Percentiles rank a stretch among this genome's conserved stretches.
Conservation (phyloP, 1,284 basidiomycete species). For the Volvariella surrecta region DNA sequence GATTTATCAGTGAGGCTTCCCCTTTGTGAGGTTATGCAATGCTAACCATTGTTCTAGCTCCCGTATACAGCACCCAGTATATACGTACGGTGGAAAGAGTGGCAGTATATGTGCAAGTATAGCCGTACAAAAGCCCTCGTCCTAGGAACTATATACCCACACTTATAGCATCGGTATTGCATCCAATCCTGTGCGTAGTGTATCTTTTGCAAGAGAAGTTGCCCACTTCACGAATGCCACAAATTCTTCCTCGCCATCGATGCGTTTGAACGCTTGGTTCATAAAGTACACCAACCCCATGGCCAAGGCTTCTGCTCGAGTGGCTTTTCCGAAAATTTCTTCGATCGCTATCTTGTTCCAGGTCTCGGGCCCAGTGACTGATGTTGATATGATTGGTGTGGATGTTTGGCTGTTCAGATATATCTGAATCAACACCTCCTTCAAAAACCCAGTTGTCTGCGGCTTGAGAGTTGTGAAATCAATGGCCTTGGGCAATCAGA, state of each 20-base stretch:
- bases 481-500: conserved; percentile 49
- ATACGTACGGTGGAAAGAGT: conserved; percentile 68
- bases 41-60: conserved; percentile 39
- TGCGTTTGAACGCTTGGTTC: conserved; percentile 34
- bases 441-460: conserved; percentile 58
- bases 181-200: conserved; percentile 54
- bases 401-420: conserved; percentile 68
- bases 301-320: conserved; percentile 48
- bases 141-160: neutral
- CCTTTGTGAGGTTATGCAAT: neutral
- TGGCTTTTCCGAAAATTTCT: conserved; percentile 64
- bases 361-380: conserved; percentile 25
- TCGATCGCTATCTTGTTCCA: conserved; percentile 58
- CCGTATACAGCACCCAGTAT: conserved; percentile 59
- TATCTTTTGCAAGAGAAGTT: conserved; percentile 54
- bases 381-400: conserved; percentile 45
- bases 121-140: conserved; percentile 52
- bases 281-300: conserved; percentile 68
- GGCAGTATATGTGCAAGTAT: conserved; percentile 69
- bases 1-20: conserved; percentile 48
- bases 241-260: conserved; percentile 29
- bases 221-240: conserved; percentile 55
- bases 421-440: conserved; percentile 56
- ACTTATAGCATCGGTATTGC: conserved; percentile 32
- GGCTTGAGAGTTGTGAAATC: conserved; percentile 73